Conservation (phyloP, 225 moss, liverwort and hornwort species). For the Anthoceros angustus region DNA sequence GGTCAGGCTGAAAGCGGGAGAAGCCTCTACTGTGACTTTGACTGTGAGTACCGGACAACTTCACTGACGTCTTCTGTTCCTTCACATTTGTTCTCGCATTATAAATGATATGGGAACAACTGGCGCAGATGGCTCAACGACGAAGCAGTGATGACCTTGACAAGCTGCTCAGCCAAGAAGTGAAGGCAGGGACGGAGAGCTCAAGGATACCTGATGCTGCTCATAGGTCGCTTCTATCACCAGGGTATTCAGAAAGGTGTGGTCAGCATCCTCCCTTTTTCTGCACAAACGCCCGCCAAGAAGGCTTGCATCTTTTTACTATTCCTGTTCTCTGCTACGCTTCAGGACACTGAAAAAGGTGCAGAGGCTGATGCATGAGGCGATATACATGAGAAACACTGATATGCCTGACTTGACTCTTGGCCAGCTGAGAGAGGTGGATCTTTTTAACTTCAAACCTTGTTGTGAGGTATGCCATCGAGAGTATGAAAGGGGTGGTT, state of each 20-base stretch:
- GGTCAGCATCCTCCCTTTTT: neutral
- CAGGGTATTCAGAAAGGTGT: slow-evolving; percentile 20
- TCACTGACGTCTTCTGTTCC: neutral
- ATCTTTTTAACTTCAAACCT: neutral
- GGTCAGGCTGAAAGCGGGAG: neutral
- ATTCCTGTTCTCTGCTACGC: neutral
- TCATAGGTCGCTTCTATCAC: slow-evolving; percentile 7
- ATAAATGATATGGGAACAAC: too few species aligned
- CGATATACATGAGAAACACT: slow-evolving; percentile 71
- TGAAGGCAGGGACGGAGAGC: slow-evolving; percentile 9
- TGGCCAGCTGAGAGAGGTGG: slow-evolving; percentile 70
- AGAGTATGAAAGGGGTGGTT: neutral
- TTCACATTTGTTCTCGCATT: too few species aligned
- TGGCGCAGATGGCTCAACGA: slow-evolving; percentile 3
- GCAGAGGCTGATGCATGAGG: slow-evolving; percentile 77
- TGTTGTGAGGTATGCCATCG: too few species aligned
- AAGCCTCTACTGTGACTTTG: neutral
- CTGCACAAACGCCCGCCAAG: too few species aligned
- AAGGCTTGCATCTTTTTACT: too few species aligned
- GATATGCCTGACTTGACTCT: slow-evolving; percentile 70
- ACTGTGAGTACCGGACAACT: neutral
- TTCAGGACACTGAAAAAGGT: slow-evolving; percentile 64
- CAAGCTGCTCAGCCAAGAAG: slow-evolving; percentile 17
- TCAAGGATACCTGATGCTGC: slow-evolving; percentile 6
- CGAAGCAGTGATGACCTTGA: slow-evolving; percentile 6